These are phyloP conservation scores for Fraxinus cuspidata DNA, from an alignment of 257 asterid species.

Conservation along the genomic window DNA sequence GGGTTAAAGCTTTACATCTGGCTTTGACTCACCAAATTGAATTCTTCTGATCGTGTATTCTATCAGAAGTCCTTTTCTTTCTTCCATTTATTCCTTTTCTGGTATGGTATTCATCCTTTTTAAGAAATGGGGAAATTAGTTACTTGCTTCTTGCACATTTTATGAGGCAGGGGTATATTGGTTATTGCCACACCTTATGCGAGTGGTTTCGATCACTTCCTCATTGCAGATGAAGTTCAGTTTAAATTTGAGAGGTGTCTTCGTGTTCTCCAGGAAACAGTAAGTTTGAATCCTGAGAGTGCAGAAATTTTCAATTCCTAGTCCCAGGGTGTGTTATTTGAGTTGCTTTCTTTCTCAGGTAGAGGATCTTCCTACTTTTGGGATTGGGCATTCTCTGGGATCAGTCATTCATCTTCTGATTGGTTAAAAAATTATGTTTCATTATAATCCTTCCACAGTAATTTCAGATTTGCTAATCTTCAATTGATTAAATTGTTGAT, in stretches of 20 bases:
- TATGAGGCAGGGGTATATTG: constrained; percentile 70
- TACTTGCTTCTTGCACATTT: constrained; percentile 26
- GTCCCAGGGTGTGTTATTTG: constrained; percentile 20
- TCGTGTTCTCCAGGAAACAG: constrained; percentile 66
- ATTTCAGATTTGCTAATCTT: constrained; percentile 18
- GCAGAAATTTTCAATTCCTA: constrained; percentile 19
- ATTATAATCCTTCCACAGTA: constrained; percentile 13
- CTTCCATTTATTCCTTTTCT: neutral
- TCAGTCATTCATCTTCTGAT: constrained; percentile 90
- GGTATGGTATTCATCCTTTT: constrained; percentile 5
- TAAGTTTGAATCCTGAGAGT: constrained; percentile 39
- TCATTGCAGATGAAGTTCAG: constrained; percentile 93
- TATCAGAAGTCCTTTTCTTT: constrained; percentile 3
- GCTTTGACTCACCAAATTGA: neutral
- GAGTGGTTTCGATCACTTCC: constrained; percentile 92
- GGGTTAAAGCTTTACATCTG: neutral
- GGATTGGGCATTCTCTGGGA: constrained; percentile 92
- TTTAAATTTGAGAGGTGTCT: constrained; percentile 85
- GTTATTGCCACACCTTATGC: constrained; percentile 96
- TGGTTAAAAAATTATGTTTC: constrained; percentile 42
- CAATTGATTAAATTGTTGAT: constrained; percentile 29
- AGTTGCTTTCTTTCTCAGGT: constrained; percentile 45
- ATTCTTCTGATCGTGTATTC: neutral
- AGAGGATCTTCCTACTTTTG: constrained; percentile 79
- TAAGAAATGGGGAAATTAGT: constrained; percentile 22